Conservation (phyloP, 345 rosid species). For the Barbarea vulgaris region DNA sequence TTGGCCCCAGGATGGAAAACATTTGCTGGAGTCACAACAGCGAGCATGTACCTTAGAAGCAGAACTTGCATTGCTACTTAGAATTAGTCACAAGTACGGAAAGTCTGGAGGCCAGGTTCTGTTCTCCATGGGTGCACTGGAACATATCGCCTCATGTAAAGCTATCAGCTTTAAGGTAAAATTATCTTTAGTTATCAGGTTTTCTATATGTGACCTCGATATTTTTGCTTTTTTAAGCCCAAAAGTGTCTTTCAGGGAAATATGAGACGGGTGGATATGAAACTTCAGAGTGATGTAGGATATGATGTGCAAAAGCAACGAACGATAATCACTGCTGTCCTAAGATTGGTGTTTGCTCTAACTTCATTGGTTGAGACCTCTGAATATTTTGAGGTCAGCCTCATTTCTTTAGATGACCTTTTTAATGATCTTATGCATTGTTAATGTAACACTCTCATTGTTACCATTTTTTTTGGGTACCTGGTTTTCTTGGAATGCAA, state of each 20-base stretch:
- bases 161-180: conserved; percentile 70
- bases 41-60: conserved; percentile 86
- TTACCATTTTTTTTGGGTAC: background rate
- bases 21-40: conserved; percentile 77
- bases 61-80: conserved; percentile 74
- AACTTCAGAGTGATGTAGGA: conserved; percentile 57
- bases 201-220: conserved; percentile 20
- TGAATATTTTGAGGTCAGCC: conserved; percentile 81
- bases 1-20: conserved; percentile 61
- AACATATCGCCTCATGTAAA: conserved; percentile 77
- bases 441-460: background rate
- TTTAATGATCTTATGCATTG: background rate
- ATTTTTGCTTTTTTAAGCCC: conserved; percentile 28
- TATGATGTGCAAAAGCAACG: conserved; percentile 67
- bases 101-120: conserved; percentile 92
- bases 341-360: conserved; percentile 81
- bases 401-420: conserved; percentile 8
- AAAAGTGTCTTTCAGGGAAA: conserved; percentile 61
- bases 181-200: conserved; percentile 3
- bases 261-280: conserved; percentile 60
- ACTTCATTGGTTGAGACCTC: conserved; percentile 80
- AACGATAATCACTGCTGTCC: conserved; percentile 63
- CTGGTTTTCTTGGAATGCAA: conserved; percentile 11
- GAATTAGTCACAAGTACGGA: conserved; percentile 90
- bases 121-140: conserved; percentile 90